These are phyloP conservation scores for Colletotrichum truncatum DNA, from an alignment of 2,329 filamentous ascomycete species.

Conservation along the genomic window DNA sequence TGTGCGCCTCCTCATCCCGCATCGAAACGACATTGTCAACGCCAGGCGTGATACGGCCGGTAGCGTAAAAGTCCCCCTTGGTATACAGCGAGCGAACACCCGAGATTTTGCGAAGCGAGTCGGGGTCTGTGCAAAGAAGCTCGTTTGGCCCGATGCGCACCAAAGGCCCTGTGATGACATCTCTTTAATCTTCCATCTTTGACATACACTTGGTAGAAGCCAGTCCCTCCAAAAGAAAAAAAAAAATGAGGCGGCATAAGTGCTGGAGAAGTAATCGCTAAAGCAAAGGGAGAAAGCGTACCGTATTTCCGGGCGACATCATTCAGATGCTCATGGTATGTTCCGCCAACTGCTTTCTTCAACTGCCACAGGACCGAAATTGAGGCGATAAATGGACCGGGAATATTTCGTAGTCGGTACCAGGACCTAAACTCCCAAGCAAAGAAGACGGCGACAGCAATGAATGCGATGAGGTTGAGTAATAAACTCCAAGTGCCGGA, in stretches of 20 bases:
- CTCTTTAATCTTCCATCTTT: too few relatives aligned
- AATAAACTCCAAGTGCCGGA: neutral
- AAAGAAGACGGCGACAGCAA: neutral
- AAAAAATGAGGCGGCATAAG: neutral
- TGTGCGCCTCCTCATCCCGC: slow-evolving; percentile 45
- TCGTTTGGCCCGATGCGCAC: slow-evolving; percentile 54
- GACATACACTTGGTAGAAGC: too few relatives aligned
- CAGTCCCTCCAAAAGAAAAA: too few relatives aligned
- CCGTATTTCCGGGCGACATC: slow-evolving; percentile 34
- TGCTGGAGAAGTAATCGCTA: fast-evolving
- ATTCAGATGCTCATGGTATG: slow-evolving; percentile 38
- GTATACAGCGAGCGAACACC: slow-evolving; percentile 46
- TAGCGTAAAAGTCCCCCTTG: slow-evolving; percentile 47
- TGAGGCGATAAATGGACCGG: slow-evolving; percentile 38
- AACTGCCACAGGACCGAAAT: slow-evolving; percentile 38
- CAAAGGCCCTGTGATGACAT: slow-evolving; percentile 39
- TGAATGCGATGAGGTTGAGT: neutral
- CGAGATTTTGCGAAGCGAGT: slow-evolving; percentile 41
- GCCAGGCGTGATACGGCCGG: slow-evolving; percentile 45
- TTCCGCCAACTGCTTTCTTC: slow-evolving; percentile 33
- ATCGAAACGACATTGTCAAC: slow-evolving; percentile 46
- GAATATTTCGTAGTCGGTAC: slow-evolving; percentile 39
- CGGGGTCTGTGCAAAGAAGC: slow-evolving; percentile 49
- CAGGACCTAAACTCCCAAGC: slow-evolving; percentile 35
- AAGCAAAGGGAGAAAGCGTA: neutral